Evolutionary conservation across 345 rosid genomes (phyloP).

Genomic region (Aquilaria yunnanensis): DNA sequence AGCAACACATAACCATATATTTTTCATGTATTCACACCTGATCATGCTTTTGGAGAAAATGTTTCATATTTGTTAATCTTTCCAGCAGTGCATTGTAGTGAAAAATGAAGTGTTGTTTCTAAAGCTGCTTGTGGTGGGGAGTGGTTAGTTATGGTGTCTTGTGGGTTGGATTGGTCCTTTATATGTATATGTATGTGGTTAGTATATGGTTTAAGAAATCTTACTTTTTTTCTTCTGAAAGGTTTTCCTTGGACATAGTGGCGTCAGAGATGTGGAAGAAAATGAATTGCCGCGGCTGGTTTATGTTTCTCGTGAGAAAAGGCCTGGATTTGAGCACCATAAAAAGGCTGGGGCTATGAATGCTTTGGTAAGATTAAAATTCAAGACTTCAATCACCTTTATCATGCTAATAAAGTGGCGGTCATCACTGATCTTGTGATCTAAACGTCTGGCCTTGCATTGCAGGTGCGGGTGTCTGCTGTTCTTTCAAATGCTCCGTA

Average conservation of each 20-base stretch:
- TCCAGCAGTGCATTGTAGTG: too few relatives aligned
- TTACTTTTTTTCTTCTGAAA: slow-evolving; percentile 21
- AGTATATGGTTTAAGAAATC: neutral
- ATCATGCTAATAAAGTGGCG: slow-evolving; percentile 1
- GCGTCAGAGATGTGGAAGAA: slow-evolving; percentile 70
- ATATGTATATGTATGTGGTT: neutral
- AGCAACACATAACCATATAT: too few relatives aligned
- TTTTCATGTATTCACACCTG: too few relatives aligned
- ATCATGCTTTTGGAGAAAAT: too few relatives aligned
- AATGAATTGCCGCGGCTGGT: slow-evolving; percentile 85
- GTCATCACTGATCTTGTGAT: too few relatives aligned
- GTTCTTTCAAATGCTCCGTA: slow-evolving; percentile 96
- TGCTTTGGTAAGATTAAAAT: slow-evolving; percentile 46
- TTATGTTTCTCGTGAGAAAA: slow-evolving; percentile 98
- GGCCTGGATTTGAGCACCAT: slow-evolving; percentile 98
- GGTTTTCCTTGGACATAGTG: slow-evolving; percentile 91
- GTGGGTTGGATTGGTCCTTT: neutral
- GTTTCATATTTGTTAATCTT: too few relatives aligned
- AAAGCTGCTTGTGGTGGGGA: too few relatives aligned
- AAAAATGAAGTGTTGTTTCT: too few relatives aligned
- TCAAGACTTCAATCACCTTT: neutral
- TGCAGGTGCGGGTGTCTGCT: slow-evolving; percentile 84
- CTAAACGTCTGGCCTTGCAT: neutral
- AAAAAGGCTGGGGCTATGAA: slow-evolving; percentile 99
- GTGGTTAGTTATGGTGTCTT: too few relatives aligned